phyloP scores from a whole-genome alignment of 306 rosid genomes.

The Oemleria cerasiformis region DNA sequence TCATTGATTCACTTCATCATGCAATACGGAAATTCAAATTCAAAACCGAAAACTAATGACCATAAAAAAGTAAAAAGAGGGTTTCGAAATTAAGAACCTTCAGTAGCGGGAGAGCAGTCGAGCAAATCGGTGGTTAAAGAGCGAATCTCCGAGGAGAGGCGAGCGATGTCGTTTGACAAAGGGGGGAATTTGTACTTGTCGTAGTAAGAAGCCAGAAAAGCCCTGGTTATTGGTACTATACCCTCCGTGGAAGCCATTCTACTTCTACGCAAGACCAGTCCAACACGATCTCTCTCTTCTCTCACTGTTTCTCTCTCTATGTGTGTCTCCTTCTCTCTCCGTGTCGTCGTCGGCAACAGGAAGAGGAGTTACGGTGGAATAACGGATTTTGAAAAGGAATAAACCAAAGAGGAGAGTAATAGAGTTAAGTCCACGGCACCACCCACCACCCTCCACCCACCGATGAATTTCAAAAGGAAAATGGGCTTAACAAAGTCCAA shows the following conservation, averaged over 20 bases:
- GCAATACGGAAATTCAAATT: neutral
- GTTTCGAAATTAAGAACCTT: conserved; percentile 39
- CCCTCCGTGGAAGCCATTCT: conserved; percentile 88
- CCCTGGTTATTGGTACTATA: conserved; percentile 80
- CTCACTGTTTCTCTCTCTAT: neutral
- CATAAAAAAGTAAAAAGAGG: neutral
- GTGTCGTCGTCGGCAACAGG: neutral
- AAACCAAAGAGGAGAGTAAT: neutral
- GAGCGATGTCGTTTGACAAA: conserved; percentile 60
- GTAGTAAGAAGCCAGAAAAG: conserved; percentile 69
- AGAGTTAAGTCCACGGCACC: conserved; percentile 13
- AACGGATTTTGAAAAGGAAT: conserved; percentile 15
- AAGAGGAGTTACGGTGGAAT: conserved; percentile 3
- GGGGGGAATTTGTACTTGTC: conserved; percentile 70
- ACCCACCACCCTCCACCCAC: neutral
- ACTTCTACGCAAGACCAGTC: neutral
- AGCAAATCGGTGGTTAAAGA: conserved; percentile 48
- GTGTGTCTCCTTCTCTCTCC: neutral
- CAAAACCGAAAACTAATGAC: neutral
- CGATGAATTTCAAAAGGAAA: neutral
- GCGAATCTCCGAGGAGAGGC: conserved; percentile 66
- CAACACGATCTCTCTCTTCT: neutral
- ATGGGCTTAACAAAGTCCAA: neutral
- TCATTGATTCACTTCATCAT: neutral
- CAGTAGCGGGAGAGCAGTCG: conserved; percentile 39